Conservation (phyloP, 2,329 filamentous ascomycete species). For the Lachnellula occidentalis region DNA sequence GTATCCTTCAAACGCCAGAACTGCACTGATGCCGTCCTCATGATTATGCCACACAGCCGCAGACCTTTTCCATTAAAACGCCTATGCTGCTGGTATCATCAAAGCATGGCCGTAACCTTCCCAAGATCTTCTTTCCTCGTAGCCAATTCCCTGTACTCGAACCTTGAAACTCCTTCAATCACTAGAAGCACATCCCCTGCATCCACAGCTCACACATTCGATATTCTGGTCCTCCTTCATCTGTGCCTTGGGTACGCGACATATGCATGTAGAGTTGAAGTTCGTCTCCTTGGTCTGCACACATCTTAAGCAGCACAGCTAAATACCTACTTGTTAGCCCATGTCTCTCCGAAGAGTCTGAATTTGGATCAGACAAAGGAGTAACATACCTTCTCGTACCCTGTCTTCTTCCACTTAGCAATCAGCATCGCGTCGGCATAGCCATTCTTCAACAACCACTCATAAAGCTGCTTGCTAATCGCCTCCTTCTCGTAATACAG, state of each 20-base stretch:
- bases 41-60: neutral
- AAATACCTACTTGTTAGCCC: conserved; percentile 16
- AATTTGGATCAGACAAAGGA: conserved; percentile 9
- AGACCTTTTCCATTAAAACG: neutral
- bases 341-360: neutral
- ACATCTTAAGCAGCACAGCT: conserved; percentile 91
- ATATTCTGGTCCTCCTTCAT: conserved; percentile 87
- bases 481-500: conserved; percentile 97
- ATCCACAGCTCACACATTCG: conserved; percentile 93
- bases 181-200: conserved; percentile 80
- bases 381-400: conserved; percentile 80
- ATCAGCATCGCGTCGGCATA: conserved; percentile 95
- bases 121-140: neutral
- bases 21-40: neutral
- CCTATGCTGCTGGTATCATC: conserved; percentile 22
- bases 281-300: conserved; percentile 99
- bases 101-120: neutral
- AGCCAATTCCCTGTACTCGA: neutral
- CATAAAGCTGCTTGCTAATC: conserved; percentile 86
- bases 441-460: conserved; percentile 92
- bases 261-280: conserved; percentile 96
- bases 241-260: conserved; percentile 83
- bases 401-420: conserved; percentile 99
- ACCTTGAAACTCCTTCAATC: conserved; percentile 46
- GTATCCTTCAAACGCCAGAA: neutral